These are phyloP conservation scores for Nakaseomyces glabratus DNA, from an alignment of 1,139 yeast species.

Conservation along the genomic window DNA sequence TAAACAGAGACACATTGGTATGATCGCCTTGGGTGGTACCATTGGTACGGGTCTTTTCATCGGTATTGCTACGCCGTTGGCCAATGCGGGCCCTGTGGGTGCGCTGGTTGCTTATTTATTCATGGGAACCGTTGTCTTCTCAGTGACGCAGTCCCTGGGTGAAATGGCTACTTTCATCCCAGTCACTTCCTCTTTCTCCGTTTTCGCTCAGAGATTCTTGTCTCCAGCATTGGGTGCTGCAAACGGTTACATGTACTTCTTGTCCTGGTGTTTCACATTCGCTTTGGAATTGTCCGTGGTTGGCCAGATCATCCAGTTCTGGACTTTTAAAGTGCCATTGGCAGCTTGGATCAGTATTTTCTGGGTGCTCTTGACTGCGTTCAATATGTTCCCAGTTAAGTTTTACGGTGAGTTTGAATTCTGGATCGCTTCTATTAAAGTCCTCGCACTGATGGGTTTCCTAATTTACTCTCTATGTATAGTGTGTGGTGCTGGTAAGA, in stretches of 20 bases:
- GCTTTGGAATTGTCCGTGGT: conserved; percentile 78
- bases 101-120: conserved; percentile 55
- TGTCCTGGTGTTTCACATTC: conserved; percentile 78
- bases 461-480: conserved; percentile 59
- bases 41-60: conserved; percentile 61
- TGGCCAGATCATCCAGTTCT: conserved; percentile 66
- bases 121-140: conserved; percentile 56
- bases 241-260: conserved; percentile 80
- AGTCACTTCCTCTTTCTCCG: conserved; percentile 55
- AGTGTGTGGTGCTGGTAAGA: conserved; percentile 66
- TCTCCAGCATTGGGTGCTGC: conserved; percentile 62
- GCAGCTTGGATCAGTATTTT: conserved; percentile 65
- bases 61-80: conserved; percentile 46
- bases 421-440: conserved; percentile 62
- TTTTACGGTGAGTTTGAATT: conserved; percentile 65
- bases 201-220: conserved; percentile 48
- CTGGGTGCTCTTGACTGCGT: conserved; percentile 42
- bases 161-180: conserved; percentile 73
- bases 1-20: conserved; percentile 51
- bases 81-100: conserved; percentile 64
- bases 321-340: conserved; percentile 69
- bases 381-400: conserved; percentile 55
- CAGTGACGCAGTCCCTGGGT: conserved; percentile 62
- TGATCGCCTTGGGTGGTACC: conserved; percentile 62
- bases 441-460: conserved; percentile 66